Base-by-base conservation (phyloP, 2,329 filamentous ascomycete genomes). In the Claviceps humidiphila region DNA sequence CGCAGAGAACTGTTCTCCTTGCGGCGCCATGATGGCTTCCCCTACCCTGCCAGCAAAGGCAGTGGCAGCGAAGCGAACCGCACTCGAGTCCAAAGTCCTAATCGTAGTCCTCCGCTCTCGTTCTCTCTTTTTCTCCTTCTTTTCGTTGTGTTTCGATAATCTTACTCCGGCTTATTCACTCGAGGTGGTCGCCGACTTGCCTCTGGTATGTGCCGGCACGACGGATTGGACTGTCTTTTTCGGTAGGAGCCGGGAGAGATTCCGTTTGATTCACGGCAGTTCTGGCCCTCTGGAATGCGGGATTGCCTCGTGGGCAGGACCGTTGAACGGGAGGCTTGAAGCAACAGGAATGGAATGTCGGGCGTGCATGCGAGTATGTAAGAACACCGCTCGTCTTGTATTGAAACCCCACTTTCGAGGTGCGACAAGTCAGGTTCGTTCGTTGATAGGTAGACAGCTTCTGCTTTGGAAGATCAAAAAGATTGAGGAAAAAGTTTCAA, bases 1-100 rank as follows among this genome's bases (percentile, higher is more conserved):
- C 58, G 84, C 76, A 58, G 84, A 84, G 61, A 86, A 74, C 60
- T 71, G 69, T 63, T 78, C 73, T 66, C 74, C 68, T 64, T 74
- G 68, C 71, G 78, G 74, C 72, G 78, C 78, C 79, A 82, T 82
- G 65, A 63, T 66, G 74, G 74, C 75, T 68, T 65, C 4, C 30
- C 9, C 30, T 34, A 34, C 30, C 30, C 30, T 34, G 30, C 30
- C 30, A 34, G 30, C 9, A 11, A 66, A 63, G 53, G 52, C 45
- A 26, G 44, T 7, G 13, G 20, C 41, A 22, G 37, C 42, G 51
- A 44, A 46, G 39, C 43, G 38, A 53, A 42, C 47, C 47, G 47
- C 43, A 47, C 30, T 48, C 48, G 26, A 34, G 24, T 9, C 30
- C 7, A 17, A 22, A 34, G 4, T 39, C 20, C 17, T 43, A 38